phyloP scores from a whole-genome alignment of 768 basidiomycete species.

The Leccinellum luteum region DNA sequence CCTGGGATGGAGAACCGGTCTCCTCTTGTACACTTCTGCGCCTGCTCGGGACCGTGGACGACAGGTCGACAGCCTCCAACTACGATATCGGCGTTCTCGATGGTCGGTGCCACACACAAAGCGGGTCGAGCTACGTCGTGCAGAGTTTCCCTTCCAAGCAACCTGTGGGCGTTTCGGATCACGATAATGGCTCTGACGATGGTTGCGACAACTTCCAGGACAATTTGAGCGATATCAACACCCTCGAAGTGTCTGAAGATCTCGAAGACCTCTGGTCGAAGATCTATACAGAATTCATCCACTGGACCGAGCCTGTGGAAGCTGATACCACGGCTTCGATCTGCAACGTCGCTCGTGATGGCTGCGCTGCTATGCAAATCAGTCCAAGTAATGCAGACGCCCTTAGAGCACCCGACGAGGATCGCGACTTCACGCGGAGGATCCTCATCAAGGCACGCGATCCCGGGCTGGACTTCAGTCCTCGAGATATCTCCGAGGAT shows the following conservation, averaged over 20 bases:
- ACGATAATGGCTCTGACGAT: background rate
- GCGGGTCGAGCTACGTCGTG: background rate
- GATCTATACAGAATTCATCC: background rate
- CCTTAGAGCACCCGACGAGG: background rate
- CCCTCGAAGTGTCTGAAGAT: background rate
- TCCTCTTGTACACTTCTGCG: no score
- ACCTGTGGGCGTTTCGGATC: background rate
- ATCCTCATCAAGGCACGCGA: constrained; percentile 18
- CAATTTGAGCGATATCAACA: background rate
- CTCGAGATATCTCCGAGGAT: constrained; percentile 4
- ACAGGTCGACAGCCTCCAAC: background rate
- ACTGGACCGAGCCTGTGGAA: background rate
- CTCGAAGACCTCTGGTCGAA: background rate
- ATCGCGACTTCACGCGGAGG: constrained; percentile 10
- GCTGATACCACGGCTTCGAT: background rate
- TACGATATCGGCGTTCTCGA: background rate
- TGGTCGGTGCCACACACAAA: background rate
- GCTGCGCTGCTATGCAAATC: background rate
- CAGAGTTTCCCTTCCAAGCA: background rate
- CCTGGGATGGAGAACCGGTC: no score
- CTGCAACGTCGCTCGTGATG: background rate
- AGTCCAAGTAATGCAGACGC: background rate
- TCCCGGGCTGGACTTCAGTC: constrained; percentile 5
- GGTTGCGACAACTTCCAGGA: background rate
- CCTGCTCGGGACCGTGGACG: no score